phyloP scores from a whole-genome alignment of 331 rosid genomes.

The Prunus yedoensis region DNA sequence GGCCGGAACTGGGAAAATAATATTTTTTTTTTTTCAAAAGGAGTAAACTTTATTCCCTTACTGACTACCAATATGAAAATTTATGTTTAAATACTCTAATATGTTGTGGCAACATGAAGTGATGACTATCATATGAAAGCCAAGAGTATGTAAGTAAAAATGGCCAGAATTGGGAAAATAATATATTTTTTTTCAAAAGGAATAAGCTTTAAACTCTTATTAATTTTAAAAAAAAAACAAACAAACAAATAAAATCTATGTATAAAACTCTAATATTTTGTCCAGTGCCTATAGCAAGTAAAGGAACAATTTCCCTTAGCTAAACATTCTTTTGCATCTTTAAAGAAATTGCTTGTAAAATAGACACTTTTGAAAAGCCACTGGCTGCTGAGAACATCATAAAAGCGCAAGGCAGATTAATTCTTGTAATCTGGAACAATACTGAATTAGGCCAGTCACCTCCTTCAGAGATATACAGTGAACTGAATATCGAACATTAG shows the following conservation, averaged over 20 bases:
- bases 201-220: not conserved
- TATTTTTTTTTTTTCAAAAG: too few relatives aligned
- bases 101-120: not conserved
- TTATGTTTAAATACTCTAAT: too few relatives aligned
- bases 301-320: not conserved
- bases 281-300: not conserved
- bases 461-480: not conserved
- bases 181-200: not conserved
- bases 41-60: too few relatives aligned
- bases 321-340: not conserved
- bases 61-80: too few relatives aligned
- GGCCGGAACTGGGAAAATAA: too few relatives aligned
- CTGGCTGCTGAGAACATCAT: not conserved
- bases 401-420: not conserved
- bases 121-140: not conserved
- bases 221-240: not conserved
- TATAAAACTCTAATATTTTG: not conserved
- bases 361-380: not conserved
- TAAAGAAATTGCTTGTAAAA: not conserved
- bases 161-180: too few relatives aligned
- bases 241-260: not conserved
- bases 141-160: too few relatives aligned
- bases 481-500: not conserved
- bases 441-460: constrained; percentile 2
- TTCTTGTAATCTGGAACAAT: not conserved